These are phyloP conservation scores for Tylopilus vinaceipallidus DNA, from an alignment of 768 basidiomycete genomes.

Conservation along the genomic window DNA sequence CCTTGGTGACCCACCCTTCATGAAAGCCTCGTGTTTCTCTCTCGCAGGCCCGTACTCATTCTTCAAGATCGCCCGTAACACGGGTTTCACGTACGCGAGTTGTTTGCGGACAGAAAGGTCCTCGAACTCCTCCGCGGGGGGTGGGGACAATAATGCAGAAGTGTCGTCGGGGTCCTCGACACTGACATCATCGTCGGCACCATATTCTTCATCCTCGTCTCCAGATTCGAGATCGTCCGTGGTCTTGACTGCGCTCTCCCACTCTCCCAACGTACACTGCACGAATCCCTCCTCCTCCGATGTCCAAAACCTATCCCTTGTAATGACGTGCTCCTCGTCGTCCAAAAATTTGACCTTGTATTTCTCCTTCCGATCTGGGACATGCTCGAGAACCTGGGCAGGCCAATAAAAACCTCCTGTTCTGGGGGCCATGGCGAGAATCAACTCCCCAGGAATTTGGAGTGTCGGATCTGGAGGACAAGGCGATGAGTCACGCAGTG, in stretches of 20 bases:
- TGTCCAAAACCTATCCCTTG: conserved; percentile 56
- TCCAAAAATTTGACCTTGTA: conserved; percentile 66
- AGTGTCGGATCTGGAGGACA: conserved; percentile 48
- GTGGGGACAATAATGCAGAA: conserved; percentile 32
- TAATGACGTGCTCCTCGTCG: conserved; percentile 36
- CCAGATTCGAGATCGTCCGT: conserved; percentile 29
- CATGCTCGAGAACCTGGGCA: conserved; percentile 53
- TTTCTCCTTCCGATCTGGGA: conserved; percentile 38
- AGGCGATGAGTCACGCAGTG: conserved; percentile 33
- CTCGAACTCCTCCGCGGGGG: conserved; percentile 48
- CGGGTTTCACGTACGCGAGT: conserved; percentile 62
- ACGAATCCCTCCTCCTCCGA: conserved; percentile 59
- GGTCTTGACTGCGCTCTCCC: conserved; percentile 42
- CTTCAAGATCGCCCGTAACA: conserved; percentile 58
- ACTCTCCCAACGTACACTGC: conserved; percentile 60
- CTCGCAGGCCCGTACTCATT: conserved; percentile 53
- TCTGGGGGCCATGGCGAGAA: conserved; percentile 47
- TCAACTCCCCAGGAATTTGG: conserved; percentile 64
- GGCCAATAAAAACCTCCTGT: conserved; percentile 58
- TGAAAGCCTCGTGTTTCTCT: conserved; percentile 49
- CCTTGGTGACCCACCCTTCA: conserved; percentile 55
- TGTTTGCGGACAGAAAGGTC: conserved; percentile 54
- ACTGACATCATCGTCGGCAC: conserved; percentile 36
- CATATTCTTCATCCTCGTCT: conserved; percentile 25
- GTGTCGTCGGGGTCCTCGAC: conserved; percentile 15